Base-by-base conservation (phyloP, 495 filamentous ascomycete species). In the Aspergillus coremiiformis region DNA sequence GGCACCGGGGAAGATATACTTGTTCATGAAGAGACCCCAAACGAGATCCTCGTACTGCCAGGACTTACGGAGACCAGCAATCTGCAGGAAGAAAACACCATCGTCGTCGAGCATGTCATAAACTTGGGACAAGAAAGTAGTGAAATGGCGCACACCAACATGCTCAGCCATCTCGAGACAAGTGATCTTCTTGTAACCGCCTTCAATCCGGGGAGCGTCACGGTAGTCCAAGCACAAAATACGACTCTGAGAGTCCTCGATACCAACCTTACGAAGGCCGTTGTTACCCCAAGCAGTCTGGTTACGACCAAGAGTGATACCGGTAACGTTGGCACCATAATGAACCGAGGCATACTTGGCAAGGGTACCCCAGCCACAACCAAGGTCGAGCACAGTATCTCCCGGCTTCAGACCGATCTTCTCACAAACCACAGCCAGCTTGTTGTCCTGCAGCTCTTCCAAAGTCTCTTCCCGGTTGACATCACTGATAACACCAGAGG, bases 141-240 rank as follows among this genome's bases (percentile, higher is more conserved):
- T 60, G 60, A 86, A 81, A 62, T 85, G 77, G 26, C 82, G 79
- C 5, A 86, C 80, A 60, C 83, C 83, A 47, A 86, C 83, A 59
- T 86, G 83, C 65, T 86, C 83, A n/a, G 82, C 83, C 83, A 86
- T 86, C 64, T 86, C 83, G n/a, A 86, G 72, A 61, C 83, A 86
- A 44, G 83, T 86, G 61, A 86, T 85, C 64, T 84, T 84, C 62
- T 81, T 77, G 66, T 82, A 86, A 8, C 78, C 74, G 46, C 81
- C 80, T 17, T 75, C 59, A 9, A 79, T 74, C n/a, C 77, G 68
- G 26, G 79, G 73, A 60, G 84, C 78, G 61, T 86, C 83, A 52
- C 83, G 82, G 72, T 86, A 86, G 67, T 86, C 83, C 68, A 76
- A 73, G 67, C 83, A 86, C 32, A 82, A 61, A 54, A 86, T 82